These are phyloP conservation scores for Escovopsis sp. DNA, from an alignment of 2,329 filamentous ascomycete species.

Conservation along the genomic window DNA sequence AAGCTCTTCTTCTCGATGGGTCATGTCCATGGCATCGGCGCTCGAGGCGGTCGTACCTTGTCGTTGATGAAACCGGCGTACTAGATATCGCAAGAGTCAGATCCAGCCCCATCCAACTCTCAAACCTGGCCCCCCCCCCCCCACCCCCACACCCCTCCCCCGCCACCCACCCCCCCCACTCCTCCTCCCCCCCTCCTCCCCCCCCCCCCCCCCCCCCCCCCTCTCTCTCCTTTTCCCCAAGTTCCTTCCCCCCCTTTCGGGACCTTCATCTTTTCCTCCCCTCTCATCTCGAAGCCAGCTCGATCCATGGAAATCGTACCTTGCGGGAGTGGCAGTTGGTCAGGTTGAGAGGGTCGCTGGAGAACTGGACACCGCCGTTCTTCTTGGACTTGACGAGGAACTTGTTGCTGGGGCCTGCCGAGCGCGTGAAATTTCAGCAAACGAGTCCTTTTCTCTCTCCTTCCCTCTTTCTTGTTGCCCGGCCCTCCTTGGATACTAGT, in stretches of 20 bases:
- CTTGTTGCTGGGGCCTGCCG: constrained; percentile 68
- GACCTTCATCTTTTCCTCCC: too few species aligned
- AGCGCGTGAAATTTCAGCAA: constrained; percentile 8
- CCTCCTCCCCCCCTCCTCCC: neutral
- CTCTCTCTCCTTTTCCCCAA: too few species aligned
- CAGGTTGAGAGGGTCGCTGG: constrained; percentile 87
- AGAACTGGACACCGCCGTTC: constrained; percentile 75
- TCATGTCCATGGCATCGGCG: neutral
- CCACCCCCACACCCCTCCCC: too few species aligned
- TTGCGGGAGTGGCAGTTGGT: constrained; percentile 84
- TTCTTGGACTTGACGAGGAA: constrained; percentile 80
- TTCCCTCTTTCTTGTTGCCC: too few species aligned
- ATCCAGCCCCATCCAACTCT: neutral
- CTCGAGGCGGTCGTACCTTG: constrained; percentile 47
- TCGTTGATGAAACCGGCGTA: constrained; percentile 86
- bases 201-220: too few species aligned
- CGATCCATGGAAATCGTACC: constrained; percentile 32
- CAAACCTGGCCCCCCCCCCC: too few species aligned
- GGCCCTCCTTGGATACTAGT: too few species aligned
- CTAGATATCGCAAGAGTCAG: constrained; percentile 34
- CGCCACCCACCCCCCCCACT: too few species aligned
- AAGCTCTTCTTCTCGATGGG: too few species aligned
- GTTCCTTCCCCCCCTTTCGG: too few species aligned
- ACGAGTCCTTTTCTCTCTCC: neutral
- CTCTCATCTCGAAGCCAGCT: neutral